Evolutionary conservation across 257 asterid genomes (phyloP).

Genomic region (Plantago ovata): DNA sequence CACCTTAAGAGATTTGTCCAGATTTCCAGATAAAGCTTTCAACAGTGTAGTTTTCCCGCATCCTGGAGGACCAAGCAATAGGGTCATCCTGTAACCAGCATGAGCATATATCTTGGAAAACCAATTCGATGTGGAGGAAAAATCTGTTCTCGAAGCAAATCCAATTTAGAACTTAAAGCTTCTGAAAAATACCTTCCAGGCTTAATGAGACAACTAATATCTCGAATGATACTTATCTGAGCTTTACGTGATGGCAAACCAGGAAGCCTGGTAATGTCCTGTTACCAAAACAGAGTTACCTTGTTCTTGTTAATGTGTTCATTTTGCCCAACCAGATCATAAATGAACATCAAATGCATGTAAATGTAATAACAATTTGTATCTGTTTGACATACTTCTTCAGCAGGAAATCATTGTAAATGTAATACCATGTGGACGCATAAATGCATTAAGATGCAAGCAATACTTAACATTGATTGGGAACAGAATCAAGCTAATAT

Average conservation of each 20-base stretch:
- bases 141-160: constrained; percentile 1
- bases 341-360: constrained; percentile 4
- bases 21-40: constrained; percentile 60
- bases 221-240: constrained; percentile 42
- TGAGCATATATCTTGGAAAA: neutral
- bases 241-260: constrained; percentile 42
- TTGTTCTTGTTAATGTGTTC: no score
- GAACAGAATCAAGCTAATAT: no score
- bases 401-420: no score
- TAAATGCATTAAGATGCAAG: no score
- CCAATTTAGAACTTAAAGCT: neutral
- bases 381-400: neutral
- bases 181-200: constrained; percentile 52
- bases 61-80: constrained; percentile 61
- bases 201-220: constrained; percentile 49
- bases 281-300: constrained; percentile 4
- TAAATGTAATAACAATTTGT: neutral
- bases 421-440: neutral
- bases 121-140: no score
- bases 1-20: constrained; percentile 48
- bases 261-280: constrained; percentile 52
- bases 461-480: no score
- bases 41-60: constrained; percentile 59
- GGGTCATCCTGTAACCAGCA: neutral
- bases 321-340: neutral